These are phyloP conservation scores for Kokia cookei DNA, from an alignment of 441 rosid species.

Conservation along the genomic window DNA sequence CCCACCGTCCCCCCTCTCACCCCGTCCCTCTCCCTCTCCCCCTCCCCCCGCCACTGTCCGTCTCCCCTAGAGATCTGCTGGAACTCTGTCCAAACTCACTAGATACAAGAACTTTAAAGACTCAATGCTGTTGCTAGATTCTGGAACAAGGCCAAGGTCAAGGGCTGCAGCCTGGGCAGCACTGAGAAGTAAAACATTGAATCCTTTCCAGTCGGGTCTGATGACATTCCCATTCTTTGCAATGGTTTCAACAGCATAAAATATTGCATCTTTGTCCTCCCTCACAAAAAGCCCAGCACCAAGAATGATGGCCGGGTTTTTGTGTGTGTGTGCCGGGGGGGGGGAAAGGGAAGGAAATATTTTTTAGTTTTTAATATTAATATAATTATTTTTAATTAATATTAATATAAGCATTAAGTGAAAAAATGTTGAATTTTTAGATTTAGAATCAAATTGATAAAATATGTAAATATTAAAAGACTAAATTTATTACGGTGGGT, in stretches of 20 bases:
- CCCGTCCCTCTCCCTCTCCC: too few species aligned
- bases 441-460: too few species aligned
- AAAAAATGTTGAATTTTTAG: too few species aligned
- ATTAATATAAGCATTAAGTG: too few species aligned
- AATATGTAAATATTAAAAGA: too few species aligned
- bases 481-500: too few species aligned
- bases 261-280: slow-evolving; percentile 65
- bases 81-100: slow-evolving; percentile 61
- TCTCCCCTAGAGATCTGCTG: slow-evolving; percentile 28
- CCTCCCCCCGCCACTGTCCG: too few species aligned
- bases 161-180: slow-evolving; percentile 98
- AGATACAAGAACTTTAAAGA: slow-evolving; percentile 78
- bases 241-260: slow-evolving; percentile 61
- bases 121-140: slow-evolving; percentile 49
- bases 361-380: too few species aligned
- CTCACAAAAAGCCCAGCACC: slow-evolving; percentile 86
- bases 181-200: slow-evolving; percentile 68
- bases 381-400: too few species aligned
- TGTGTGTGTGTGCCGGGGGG: not conserved
- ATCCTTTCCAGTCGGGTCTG: slow-evolving; percentile 92
- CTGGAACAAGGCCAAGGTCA: slow-evolving; percentile 88
- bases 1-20: too few species aligned
- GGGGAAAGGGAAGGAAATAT: too few species aligned
- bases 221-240: slow-evolving; percentile 59
- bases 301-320: slow-evolving; percentile 83